Percentiles rank a stretch among this genome's conserved stretches.
Evolutionary conservation across 306 rosid species (phyloP).

Genomic region (Trifolium pratense): DNA sequence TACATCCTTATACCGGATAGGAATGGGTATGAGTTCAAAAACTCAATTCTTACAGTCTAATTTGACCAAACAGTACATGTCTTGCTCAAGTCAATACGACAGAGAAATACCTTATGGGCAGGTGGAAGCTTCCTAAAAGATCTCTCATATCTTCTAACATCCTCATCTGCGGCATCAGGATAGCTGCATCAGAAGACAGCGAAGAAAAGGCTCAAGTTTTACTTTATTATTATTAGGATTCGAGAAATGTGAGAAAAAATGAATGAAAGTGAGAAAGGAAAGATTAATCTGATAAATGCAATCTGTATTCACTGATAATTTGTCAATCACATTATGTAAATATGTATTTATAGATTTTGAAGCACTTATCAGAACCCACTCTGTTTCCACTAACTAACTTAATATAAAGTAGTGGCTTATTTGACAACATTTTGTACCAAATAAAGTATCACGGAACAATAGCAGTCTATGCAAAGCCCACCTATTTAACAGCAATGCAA

Average conservation of each 20-base stretch:
- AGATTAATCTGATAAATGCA: not conserved
- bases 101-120: slow-evolving; percentile 75
- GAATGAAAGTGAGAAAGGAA: not conserved
- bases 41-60: slow-evolving; percentile 11
- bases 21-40: slow-evolving; percentile 19
- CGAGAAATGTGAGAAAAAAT: not conserved
- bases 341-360: not conserved
- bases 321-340: not conserved
- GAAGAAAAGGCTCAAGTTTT: slow-evolving; percentile 20
- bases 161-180: slow-evolving; percentile 92
- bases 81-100: not conserved
- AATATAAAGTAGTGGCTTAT: not conserved
- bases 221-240: slow-evolving; percentile 8
- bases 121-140: slow-evolving; percentile 77
- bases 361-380: not conserved
- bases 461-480: no score
- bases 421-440: no score
- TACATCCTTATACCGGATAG: slow-evolving; percentile 11
- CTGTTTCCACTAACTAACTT: slow-evolving; percentile 13
- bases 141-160: slow-evolving; percentile 84
- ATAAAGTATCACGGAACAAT: no score
- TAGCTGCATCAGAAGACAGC: slow-evolving; percentile 58
- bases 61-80: slow-evolving; percentile 27
- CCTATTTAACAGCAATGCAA: not conserved
- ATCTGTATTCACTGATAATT: not conserved